Base-by-base conservation (phyloP, 2,329 filamentous ascomycete genomes). In the Fusarium goolgardi region DNA sequence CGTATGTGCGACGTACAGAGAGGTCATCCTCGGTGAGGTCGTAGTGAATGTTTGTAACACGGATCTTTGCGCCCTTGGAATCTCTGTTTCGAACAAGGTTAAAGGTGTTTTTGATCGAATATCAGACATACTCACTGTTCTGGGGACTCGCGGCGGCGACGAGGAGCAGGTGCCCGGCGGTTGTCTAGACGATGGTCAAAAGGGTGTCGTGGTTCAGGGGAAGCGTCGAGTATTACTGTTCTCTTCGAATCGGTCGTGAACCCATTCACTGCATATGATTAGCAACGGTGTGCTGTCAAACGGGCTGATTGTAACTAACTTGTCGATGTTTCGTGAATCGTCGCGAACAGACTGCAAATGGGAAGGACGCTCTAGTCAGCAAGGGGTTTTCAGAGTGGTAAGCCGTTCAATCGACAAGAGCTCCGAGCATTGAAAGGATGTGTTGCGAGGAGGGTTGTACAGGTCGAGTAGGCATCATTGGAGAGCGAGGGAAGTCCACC, bases 41-140 rank as follows among this genome's bases (percentile, higher is more conserved):
- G 78, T 97, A 97, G 78, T 97, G 94, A 59, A 97, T 82, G 77
- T 97, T 97, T 65, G 96, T 93, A 64, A 97, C 90, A 69, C 90
- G 90, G 70, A 97, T 80, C 79, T 93, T 95, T 45, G 89, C 84
- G 71, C 90, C 89, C 58, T 81, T 80, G 31, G 81, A 75, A 35
- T 86, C 83, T 74, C 87, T 87, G 45, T 27, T 18, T 34, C 15
- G 55, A 35, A 69, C 67, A 59, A 46, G 25, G 45, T 69, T 29
- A 64, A 23, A 68, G 61, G 55, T 40, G 59, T 56, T 71, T 66
- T 44, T 25, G 37, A 10, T 31, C 23, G 20, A 29, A 10, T 12
- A 21, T 32, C 5, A 23, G 29, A 27, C n/a, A 35, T 25, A 31
- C 73, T 55, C 76, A 80, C 79, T 66, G 73, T 60, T 80, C 80